Percentiles rank a stretch among this genome's conserved stretches.
Evolutionary conservation across 331 rosid species (phyloP).

Genomic region (Malus hybrid): DNA sequence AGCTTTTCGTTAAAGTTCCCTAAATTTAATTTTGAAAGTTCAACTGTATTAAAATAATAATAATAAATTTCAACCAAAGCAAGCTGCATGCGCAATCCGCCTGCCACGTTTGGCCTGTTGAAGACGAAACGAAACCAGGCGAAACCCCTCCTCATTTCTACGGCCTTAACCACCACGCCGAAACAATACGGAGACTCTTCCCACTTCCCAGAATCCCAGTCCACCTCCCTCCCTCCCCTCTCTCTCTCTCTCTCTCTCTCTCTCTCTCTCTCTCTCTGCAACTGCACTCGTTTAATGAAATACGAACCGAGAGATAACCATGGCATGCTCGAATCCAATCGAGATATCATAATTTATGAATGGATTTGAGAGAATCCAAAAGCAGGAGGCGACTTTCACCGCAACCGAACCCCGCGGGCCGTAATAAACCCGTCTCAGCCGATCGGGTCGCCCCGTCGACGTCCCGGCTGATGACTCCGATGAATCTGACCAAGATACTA

Average conservation of each 20-base stretch:
- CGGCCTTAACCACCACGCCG: background rate
- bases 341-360: background rate
- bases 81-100: background rate
- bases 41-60: background rate
- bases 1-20: no score
- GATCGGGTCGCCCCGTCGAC: background rate
- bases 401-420: background rate
- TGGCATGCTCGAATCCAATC: background rate
- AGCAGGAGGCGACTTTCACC: conserved; percentile 4
- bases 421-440: background rate
- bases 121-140: background rate
- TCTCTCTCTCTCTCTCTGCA: background rate
- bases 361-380: conserved; percentile 11
- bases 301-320: background rate
- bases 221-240: background rate
- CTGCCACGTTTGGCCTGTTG: conserved; percentile 5
- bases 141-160: background rate
- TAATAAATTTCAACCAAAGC: background rate
- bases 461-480: conserved; percentile 1
- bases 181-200: background rate
- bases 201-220: background rate
- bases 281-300: background rate
- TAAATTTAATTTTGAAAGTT: background rate
- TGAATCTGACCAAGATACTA: conserved; percentile 18
- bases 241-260: background rate